Conservation (phyloP, 129 eudicot genomes). For the Centella asiatica region DNA sequence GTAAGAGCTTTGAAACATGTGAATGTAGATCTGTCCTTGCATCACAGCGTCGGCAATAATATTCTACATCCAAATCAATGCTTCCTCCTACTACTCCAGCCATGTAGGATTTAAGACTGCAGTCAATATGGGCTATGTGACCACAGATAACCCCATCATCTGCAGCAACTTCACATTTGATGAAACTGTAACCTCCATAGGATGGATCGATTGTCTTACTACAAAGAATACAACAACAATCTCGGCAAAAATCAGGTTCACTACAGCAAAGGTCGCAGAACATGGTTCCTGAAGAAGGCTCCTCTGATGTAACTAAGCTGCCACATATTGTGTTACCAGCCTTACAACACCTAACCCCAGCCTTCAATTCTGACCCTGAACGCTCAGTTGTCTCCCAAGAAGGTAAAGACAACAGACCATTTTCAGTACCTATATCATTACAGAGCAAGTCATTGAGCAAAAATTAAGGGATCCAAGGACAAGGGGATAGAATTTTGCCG, state of each 20-base stretch:
- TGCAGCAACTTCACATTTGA: conserved; percentile 53
- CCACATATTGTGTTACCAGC: conserved; percentile 70
- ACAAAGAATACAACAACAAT: conserved; percentile 89
- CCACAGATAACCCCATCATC: conserved; percentile 62
- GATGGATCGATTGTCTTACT: conserved; percentile 29
- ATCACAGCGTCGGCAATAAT: conserved; percentile 87
- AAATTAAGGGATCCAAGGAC: not conserved
- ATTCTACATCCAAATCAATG: conserved; percentile 74
- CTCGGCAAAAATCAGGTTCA: conserved; percentile 69
- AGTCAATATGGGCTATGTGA: conserved; percentile 65
- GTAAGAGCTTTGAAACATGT: conserved; percentile 42
- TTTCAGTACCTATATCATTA: conserved; percentile 28
- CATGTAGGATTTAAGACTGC: conserved; percentile 74
- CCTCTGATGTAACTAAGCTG: conserved; percentile 40
- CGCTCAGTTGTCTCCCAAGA: conserved; percentile 14
- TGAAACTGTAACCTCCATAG: conserved; percentile 38
- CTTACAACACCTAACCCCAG: conserved; percentile 45
- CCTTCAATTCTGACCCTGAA: conserved; percentile 24
- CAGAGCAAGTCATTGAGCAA: not conserved
- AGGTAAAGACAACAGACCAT: conserved; percentile 17
- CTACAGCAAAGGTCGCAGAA: conserved; percentile 74
- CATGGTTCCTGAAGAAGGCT: conserved; percentile 30
- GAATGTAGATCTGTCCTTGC: conserved; percentile 63
- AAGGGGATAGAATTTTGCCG: not conserved
- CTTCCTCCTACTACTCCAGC: conserved; percentile 86